Base-by-base conservation (phyloP, 805 yeast species). In the Saturnispora besseyi region DNA sequence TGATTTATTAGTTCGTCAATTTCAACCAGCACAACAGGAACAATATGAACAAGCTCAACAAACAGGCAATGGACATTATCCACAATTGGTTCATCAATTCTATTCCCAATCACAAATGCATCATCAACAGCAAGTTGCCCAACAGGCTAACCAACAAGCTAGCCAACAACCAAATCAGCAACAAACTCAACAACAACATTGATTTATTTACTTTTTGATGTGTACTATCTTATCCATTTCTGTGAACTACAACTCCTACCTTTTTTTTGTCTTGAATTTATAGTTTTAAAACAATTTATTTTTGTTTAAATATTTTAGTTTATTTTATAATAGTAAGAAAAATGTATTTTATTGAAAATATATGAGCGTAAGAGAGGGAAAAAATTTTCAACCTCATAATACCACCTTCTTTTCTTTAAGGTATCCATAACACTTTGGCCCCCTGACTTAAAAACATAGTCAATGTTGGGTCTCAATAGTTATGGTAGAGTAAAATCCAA, bases 1-100 rank as follows among this genome's bases (percentile, higher is more conserved):
- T 30, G 50, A 47, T 34, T 41, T 47, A 29, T 28, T 47, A n/a
- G 50, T 47, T 21, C 34, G 50, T 21, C 50, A 47, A 41, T 47
- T 47, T 26, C 50, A 47, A 34, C 50, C 50, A 31, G 33, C 44
- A 7, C 41, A 36, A 33, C 36, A 26, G 11, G 45, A 42, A 15
- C 45, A 42, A 42, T 42, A 30, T 31, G 45, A 42, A 15, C 36
- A 15, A 42, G 15, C 24, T 21, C 42, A 22, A 38, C 42, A 38
- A 38, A 10, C 30, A 24, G 28, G n/a, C 15, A 38, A 38, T 38
- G 30, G 42, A 24, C 44, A 21, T 41, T 44, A 44, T 26, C 46
- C 46, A 5, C 46, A 44, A 21, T 9, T 43, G 22, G 46, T 32
- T 34, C 47, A 45, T 32, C 48, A 45, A 30, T 45, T 38, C 30